Evolutionary conservation across 75 land plant genomes (phyloP).

Genomic region (Sequoiadendron giganteum): DNA sequence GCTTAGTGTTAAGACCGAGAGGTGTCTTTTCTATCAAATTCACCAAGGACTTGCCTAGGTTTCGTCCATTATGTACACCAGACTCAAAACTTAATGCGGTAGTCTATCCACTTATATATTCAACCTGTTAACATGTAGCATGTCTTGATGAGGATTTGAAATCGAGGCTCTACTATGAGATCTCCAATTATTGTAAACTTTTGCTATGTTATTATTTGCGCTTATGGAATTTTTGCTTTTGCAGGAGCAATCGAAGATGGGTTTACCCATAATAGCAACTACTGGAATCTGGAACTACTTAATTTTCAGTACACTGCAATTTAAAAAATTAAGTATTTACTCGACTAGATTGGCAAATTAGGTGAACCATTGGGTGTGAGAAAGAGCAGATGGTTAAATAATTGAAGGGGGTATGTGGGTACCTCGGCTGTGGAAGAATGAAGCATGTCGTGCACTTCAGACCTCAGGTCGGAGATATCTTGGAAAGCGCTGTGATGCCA

Average conservation of each 20-base stretch:
- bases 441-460: constrained; percentile 78
- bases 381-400: not conserved
- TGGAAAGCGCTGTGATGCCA: constrained; percentile 98
- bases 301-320: not conserved
- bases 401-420: not conserved
- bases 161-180: no score
- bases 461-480: constrained; percentile 65
- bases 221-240: no score
- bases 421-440: constrained; percentile 95
- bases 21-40: no score
- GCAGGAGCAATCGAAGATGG: no score
- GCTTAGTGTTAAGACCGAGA: no score
- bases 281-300: not conserved
- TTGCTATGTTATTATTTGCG: no score
- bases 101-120: no score
- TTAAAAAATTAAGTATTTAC: not conserved
- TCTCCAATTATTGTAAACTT: not conserved
- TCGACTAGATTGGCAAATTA: not conserved
- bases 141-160: no score
- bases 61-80: no score
- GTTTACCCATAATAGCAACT: not conserved
- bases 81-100: no score
- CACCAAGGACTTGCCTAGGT: no score
- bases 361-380: not conserved
- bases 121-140: no score